phyloP scores from a whole-genome alignment of 2,329 filamentous ascomycete genomes.

The Cercospora sp. region DNA sequence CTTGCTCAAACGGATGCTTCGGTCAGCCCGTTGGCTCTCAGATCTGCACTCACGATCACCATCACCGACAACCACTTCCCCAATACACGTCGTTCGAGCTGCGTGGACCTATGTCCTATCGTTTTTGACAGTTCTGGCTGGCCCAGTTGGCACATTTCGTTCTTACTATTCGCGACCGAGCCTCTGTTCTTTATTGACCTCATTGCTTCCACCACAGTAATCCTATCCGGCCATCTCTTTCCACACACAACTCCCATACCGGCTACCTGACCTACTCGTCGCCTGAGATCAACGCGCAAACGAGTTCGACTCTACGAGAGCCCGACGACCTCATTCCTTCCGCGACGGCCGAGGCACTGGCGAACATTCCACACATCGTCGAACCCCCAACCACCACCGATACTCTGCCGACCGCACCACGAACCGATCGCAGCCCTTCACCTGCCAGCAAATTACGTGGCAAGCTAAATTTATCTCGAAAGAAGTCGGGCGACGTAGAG shows the following conservation, averaged over 20 bases:
- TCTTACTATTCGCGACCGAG: conserved; percentile 1
- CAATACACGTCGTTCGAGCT: not conserved
- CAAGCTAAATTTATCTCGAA: conserved; percentile 60
- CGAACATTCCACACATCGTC: conserved; percentile 39
- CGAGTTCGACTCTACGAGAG: conserved; percentile 33
- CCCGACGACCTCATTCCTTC: conserved; percentile 12
- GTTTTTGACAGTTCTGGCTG: conserved; percentile 14
- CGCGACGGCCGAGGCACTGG: conserved; percentile 35
- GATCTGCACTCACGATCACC: conserved; percentile 3
- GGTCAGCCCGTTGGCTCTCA: not conserved
- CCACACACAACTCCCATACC: conserved; percentile 51
- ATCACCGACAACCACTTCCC: not conserved
- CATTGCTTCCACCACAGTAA: conserved; percentile 23
- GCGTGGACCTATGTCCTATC: not conserved
- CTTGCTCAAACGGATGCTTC: not conserved
- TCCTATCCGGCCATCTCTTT: conserved; percentile 34
- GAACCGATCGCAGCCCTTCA: conserved; percentile 62
- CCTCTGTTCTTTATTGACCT: conserved; percentile 10
- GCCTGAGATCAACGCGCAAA: conserved; percentile 42
- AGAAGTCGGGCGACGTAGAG: conserved; percentile 46
- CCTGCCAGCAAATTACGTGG: conserved; percentile 70
- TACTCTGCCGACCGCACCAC: conserved; percentile 25
- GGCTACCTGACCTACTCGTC: conserved; percentile 53
- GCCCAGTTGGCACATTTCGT: conserved; percentile 10
- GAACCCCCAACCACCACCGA: conserved; percentile 30